Percentiles rank a stretch among this genome's conserved stretches.
Conservation (phyloP, 169 alveolate species). For the Perkinsus chesapeaki region DNA sequence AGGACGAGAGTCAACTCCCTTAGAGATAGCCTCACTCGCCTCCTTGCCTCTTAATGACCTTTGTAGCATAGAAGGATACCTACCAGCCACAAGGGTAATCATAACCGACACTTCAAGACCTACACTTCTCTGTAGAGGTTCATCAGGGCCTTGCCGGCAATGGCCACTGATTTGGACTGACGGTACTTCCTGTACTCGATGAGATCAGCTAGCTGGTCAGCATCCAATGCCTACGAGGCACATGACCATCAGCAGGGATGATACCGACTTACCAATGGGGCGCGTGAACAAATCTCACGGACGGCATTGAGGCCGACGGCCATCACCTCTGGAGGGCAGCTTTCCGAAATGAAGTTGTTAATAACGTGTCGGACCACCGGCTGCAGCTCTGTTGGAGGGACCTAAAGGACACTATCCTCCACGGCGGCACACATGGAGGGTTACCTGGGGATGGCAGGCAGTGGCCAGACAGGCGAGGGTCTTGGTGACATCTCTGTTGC, state of each 20-base stretch:
- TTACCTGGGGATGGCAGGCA: not conserved
- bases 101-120: not conserved
- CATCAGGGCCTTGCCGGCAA: conserved; percentile 5
- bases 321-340: not conserved
- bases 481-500: conserved; percentile 4
- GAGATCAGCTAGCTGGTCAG: conserved; percentile 6
- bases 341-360: not conserved
- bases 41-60: not conserved
- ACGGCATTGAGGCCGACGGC: conserved; percentile 17
- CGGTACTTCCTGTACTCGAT: not conserved
- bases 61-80: not conserved
- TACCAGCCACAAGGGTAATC: not conserved
- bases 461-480: conserved; percentile 3
- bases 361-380: not conserved
- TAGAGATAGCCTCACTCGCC: not conserved
- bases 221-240: not conserved
- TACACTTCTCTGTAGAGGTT: conserved; percentile 1
- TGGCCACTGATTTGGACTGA: not conserved
- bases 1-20: not conserved
- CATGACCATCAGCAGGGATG: not conserved
- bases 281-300: not conserved
- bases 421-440: not conserved
- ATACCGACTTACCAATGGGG: not conserved
- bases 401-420: not conserved
- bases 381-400: not conserved